These are phyloP conservation scores for Coniochaeta prunicola DNA, from an alignment of 2,329 filamentous ascomycete species.

Conservation along the genomic window DNA sequence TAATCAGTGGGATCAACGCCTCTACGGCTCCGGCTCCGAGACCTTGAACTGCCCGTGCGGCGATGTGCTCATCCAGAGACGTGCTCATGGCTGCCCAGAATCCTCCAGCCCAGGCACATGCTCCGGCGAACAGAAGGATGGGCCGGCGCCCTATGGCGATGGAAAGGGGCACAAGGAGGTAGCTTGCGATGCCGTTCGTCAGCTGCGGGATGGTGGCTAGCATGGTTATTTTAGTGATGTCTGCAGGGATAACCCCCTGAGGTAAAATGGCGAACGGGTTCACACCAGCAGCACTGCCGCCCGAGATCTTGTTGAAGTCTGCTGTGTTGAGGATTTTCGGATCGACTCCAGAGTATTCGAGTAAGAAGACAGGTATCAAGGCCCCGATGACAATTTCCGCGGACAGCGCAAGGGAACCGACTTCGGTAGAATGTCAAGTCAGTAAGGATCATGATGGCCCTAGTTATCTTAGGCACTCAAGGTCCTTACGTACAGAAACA, in stretches of 20 bases:
- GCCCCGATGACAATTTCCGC: constrained; percentile 22
- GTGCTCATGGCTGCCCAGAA: constrained; percentile 26
- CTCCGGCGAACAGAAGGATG: constrained; percentile 23
- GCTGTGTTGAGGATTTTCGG: constrained; percentile 20
- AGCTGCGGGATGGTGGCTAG: constrained; percentile 26
- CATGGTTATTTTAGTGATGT: constrained; percentile 20
- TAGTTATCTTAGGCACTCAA: not conserved
- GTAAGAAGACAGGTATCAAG: constrained; percentile 24
- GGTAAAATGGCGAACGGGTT: constrained; percentile 22
- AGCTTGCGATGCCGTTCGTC: constrained; percentile 25
- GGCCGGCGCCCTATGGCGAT: constrained; percentile 27
- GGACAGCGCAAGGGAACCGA: constrained; percentile 20
- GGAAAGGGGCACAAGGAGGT: constrained; percentile 29
- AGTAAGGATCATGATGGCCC: not conserved
- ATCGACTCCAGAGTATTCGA: constrained; percentile 26
- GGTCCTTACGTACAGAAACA: constrained; percentile 21
- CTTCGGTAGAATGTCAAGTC: constrained; percentile 5
- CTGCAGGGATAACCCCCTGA: constrained; percentile 19
- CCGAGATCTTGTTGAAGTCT: constrained; percentile 14
- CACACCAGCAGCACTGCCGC: constrained; percentile 13
- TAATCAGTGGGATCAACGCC: constrained; percentile 27
- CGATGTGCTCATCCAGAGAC: constrained; percentile 21
- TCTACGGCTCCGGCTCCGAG: constrained; percentile 27
- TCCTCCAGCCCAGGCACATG: constrained; percentile 25
- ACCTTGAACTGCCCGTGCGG: constrained; percentile 24